These are phyloP conservation scores for Fusarium sp. DNA, from an alignment of 2,329 filamentous ascomycete species.

Conservation along the genomic window DNA sequence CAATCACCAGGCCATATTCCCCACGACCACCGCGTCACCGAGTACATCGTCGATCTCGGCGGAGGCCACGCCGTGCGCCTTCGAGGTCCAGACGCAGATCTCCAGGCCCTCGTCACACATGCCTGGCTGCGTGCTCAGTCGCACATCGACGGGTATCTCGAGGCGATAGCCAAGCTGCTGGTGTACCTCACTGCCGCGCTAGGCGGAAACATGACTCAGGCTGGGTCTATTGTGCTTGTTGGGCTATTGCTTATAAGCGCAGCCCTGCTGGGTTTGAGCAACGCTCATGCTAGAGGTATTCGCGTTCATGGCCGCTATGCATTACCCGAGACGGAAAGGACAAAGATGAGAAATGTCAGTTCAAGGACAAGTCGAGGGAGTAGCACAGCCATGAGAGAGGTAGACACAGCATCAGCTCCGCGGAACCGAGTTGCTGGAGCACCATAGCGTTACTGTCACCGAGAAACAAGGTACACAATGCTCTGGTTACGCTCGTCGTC, in stretches of 20 bases:
- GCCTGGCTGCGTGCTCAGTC: constrained; percentile 67
- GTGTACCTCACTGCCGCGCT: constrained; percentile 69
- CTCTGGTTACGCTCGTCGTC: constrained; percentile 15
- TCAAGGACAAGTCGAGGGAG: not conserved
- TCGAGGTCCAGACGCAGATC: constrained; percentile 65
- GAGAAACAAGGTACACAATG: not conserved
- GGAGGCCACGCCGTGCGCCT: constrained; percentile 64
- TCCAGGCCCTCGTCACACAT: constrained; percentile 70
- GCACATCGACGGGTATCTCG: constrained; percentile 62
- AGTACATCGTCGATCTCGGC: constrained; percentile 66
- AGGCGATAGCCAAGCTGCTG: constrained; percentile 65
- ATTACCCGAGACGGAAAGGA: constrained; percentile 35
- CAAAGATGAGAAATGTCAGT: not conserved
- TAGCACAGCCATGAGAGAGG: constrained; percentile 1
- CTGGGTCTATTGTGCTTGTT: constrained; percentile 64
- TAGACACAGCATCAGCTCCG: not conserved
- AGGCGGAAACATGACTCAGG: constrained; percentile 66
- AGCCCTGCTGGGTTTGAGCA: constrained; percentile 65
- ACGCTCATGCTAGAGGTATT: constrained; percentile 60
- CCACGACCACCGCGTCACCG: constrained; percentile 43
- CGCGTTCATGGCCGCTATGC: constrained; percentile 64
- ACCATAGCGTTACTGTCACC: not conserved
- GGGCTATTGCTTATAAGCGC: constrained; percentile 64
- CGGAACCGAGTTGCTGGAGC: not conserved
- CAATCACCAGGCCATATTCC: constrained; percentile 4